Evolutionary conservation across 2,329 filamentous ascomycete genomes (phyloP).

Genomic region (Pestalotiopsis fici): DNA sequence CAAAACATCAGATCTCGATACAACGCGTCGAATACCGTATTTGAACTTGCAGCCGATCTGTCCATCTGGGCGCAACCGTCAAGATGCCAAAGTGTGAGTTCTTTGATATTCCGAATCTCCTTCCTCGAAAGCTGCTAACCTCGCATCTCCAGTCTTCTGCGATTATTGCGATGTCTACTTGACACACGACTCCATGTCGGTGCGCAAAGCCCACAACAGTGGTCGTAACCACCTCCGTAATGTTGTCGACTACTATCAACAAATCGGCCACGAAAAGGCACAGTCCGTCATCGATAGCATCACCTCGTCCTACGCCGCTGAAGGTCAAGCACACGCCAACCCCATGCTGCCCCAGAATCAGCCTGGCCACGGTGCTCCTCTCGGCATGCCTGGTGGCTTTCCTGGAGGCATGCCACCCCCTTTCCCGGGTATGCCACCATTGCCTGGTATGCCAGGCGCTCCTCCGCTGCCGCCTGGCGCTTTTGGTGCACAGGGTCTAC

Average conservation of each 20-base stretch:
- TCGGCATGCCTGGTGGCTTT: slow-evolving; percentile 51
- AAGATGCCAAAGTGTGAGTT: slow-evolving; percentile 88
- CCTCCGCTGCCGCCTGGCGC: slow-evolving; percentile 6
- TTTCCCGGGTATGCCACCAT: slow-evolving; percentile 8
- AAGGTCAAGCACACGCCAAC: slow-evolving; percentile 85
- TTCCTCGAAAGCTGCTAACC: slow-evolving; percentile 33
- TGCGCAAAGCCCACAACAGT: slow-evolving; percentile 97
- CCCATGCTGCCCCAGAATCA: slow-evolving; percentile 77
- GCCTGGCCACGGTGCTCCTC: slow-evolving; percentile 45
- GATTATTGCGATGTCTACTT: slow-evolving; percentile 99
- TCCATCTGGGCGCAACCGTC: slow-evolving; percentile 18
- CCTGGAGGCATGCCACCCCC: slow-evolving; percentile 34
- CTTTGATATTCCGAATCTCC: slow-evolving; percentile 9
- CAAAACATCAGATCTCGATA: background rate
- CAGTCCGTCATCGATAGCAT: slow-evolving; percentile 98
- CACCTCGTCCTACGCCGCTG: slow-evolving; percentile 91
- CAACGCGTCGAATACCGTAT: background rate
- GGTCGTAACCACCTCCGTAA: slow-evolving; percentile 96
- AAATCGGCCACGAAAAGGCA: slow-evolving; percentile 98
- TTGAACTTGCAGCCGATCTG: background rate
- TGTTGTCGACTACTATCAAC: slow-evolving; percentile 98
- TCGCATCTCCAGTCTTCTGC: slow-evolving; percentile 67
- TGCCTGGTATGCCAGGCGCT: slow-evolving; percentile 37
- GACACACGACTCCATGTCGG: slow-evolving; percentile 99
- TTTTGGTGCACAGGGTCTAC: slow-evolving; percentile 35